Evolutionary conservation across 768 basidiomycete genomes (phyloP), one percentile per base, ranked within the genome.

Genomic region (Mycena latifolia): DNA sequence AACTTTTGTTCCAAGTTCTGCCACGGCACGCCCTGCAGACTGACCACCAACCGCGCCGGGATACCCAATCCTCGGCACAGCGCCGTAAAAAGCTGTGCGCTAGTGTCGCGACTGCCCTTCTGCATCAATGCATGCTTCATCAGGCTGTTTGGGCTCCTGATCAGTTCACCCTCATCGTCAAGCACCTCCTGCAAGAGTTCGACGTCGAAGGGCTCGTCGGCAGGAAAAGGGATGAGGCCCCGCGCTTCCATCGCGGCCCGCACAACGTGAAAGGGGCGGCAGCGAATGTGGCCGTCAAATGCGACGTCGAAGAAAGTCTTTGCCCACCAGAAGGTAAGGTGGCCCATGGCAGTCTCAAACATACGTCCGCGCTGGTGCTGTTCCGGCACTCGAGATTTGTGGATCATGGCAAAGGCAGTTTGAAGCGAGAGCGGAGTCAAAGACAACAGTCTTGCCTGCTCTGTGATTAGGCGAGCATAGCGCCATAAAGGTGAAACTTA

Each of bases 1-100:
- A 18, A 18, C 37, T 39, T 35, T 14, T 5, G 37, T 14, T 18
- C 5, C 15, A 17, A 14, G 37, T 17, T 87, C 75, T 95, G 87
- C 96, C 96, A 98, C 12, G 95, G 94, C 12, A 98, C 89, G 57
- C 93, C 90, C 77, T 99, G 97, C 47, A 99, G 78, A 73, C 94
- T 97, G 69, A 91, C 91, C 12, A 98, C 92, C 55, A 99, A 82
- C 51, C 98, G 83, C 8, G 95, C 88, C 0, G 96, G 96, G 22
- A 99, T 88, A 14, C 90, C 92, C 8, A 98, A 83, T 8, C 89
- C 93, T 24, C 98, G 86, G 76, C 95, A 94, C 0, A 98, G 81
- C 1, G 94, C 89, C 6, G 95, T 96, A 75, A 98, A 99, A 5
- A 99, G 84, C 71, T 97, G 95, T 0, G 95, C 92, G 63, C 92